phyloP scores from a whole-genome alignment of 78 protist genomes.

The Reticulomyxa filosa region DNA sequence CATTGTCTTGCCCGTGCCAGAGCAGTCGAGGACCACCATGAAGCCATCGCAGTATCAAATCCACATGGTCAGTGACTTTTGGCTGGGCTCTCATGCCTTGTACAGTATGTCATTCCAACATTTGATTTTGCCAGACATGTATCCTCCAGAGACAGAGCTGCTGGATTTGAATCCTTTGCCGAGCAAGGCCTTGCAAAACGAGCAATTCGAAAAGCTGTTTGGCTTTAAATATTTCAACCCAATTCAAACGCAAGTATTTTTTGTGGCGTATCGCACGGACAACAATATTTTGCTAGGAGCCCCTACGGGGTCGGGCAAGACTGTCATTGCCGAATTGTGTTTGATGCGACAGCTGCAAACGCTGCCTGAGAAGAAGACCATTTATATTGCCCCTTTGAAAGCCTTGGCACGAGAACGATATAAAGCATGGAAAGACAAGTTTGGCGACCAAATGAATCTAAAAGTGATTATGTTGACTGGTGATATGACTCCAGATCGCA shows the following conservation, averaged over 20 bases:
- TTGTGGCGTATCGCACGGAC: constrained; percentile 65
- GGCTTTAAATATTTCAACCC: constrained; percentile 83
- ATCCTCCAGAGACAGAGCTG: constrained; percentile 72
- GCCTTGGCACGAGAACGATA: constrained; percentile 95
- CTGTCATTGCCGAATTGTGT: constrained; percentile 89
- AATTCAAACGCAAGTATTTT: constrained; percentile 76
- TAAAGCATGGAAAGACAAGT: background rate
- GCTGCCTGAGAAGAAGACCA: constrained; percentile 38
- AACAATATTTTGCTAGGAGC: constrained; percentile 87
- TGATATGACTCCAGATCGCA: constrained; percentile 70
- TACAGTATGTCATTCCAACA: constrained; percentile 43
- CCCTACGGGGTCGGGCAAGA: constrained; percentile 93
- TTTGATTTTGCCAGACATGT: constrained; percentile 53
- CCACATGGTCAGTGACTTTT: constrained; percentile 61
- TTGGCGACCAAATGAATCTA: background rate
- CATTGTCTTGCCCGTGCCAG: constrained; percentile 22
- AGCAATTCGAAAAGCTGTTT: constrained; percentile 30
- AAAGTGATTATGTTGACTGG: constrained; percentile 87
- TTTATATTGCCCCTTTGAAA: constrained; percentile 98
- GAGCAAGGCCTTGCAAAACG: constrained; percentile 29
- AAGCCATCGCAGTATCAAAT: constrained; percentile 65
- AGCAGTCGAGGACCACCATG: too few relatives aligned
- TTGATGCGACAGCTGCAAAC: constrained; percentile 41
- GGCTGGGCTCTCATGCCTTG: constrained; percentile 60
- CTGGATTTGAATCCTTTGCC: constrained; percentile 78